phyloP scores from a whole-genome alignment of 768 basidiomycete species.

The Leccinellum albellum region DNA sequence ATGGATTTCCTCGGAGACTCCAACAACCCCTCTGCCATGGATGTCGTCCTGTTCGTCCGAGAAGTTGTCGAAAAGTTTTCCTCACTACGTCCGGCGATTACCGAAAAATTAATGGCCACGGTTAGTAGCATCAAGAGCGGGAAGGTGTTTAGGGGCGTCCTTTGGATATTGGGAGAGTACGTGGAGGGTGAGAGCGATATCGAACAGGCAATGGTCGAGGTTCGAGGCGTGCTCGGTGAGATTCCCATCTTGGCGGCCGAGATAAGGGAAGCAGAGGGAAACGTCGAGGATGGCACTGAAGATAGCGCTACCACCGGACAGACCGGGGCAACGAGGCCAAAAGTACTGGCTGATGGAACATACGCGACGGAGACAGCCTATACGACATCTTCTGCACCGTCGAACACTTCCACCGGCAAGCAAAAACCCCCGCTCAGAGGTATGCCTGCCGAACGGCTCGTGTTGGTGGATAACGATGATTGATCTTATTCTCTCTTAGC shows the following conservation, averaged over 20 bases:
- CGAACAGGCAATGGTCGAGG: slow-evolving; percentile 65
- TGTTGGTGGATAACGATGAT: neutral
- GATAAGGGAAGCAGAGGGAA: slow-evolving; percentile 66
- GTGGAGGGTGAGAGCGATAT: slow-evolving; percentile 67
- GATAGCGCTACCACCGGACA: slow-evolving; percentile 33
- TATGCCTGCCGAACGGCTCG: slow-evolving; percentile 30
- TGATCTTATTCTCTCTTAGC: slow-evolving; percentile 39
- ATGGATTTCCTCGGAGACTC: slow-evolving; percentile 95
- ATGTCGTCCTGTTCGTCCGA: slow-evolving; percentile 85
- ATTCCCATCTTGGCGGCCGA: slow-evolving; percentile 96
- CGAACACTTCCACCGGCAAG: slow-evolving; percentile 76
- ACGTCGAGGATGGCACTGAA: slow-evolving; percentile 45
- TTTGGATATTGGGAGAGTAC: slow-evolving; percentile 99
- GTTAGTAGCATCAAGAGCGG: slow-evolving; percentile 89
- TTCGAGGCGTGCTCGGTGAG: slow-evolving; percentile 87
- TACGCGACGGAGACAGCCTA: slow-evolving; percentile 97
- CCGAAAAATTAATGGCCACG: slow-evolving; percentile 77
- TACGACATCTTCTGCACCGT: slow-evolving; percentile 50
- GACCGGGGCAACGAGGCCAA: slow-evolving; percentile 53
- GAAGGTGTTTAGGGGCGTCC: slow-evolving; percentile 92
- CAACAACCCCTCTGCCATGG: slow-evolving; percentile 91
- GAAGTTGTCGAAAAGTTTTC: slow-evolving; percentile 99
- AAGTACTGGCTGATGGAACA: slow-evolving; percentile 91
- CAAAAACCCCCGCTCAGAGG: slow-evolving; percentile 89
- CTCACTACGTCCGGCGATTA: slow-evolving; percentile 72